phyloP scores from a whole-genome alignment of 768 basidiomycete species.

The Phaeolepiota aurea region DNA sequence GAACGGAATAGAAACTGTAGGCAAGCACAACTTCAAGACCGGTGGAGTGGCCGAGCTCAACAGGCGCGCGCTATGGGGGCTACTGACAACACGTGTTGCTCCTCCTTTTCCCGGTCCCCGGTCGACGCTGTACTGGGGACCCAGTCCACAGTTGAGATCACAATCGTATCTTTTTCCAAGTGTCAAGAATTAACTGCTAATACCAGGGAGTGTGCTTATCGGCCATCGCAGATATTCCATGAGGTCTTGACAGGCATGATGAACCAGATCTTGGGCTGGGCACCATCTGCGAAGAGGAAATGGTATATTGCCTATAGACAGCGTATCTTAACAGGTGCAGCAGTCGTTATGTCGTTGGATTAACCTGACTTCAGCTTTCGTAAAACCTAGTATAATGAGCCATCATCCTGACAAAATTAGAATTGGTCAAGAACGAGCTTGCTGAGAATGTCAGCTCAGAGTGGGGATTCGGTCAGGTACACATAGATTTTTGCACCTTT shows the following conservation, averaged over 20 bases:
- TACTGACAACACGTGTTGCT: too few relatives aligned
- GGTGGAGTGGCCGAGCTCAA: constrained; percentile 7
- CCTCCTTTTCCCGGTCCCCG: too few relatives aligned
- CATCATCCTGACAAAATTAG: constrained; percentile 16
- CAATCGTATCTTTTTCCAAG: too few relatives aligned
- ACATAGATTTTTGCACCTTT: too few relatives aligned
- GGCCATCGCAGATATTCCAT: constrained; percentile 17
- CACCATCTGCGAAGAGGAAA: constrained; percentile 11
- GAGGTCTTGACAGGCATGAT: constrained; percentile 13
- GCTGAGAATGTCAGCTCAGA: constrained; percentile 7
- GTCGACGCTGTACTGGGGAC: too few relatives aligned
- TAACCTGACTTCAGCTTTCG: not conserved
- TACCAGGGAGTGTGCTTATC: constrained; percentile 5
- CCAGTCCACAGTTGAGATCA: too few relatives aligned
- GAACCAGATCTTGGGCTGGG: constrained; percentile 14
- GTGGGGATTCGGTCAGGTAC: constrained; percentile 19
- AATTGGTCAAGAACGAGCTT: constrained; percentile 10
- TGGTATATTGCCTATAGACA: constrained; percentile 15
- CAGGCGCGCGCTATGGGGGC: too few relatives aligned
- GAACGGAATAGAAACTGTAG: constrained; percentile 12
- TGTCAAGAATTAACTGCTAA: not conserved
- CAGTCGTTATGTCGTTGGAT: not conserved
- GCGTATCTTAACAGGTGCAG: constrained; percentile 9
- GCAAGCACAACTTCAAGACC: constrained; percentile 10
- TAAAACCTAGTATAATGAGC: constrained; percentile 14